A percentile compares a stretch with the other conserved stretches of the same genome.
These are phyloP conservation scores for Termitomyces bulborhizus DNA, from an alignment of 768 basidiomycete genomes.

Conservation along the genomic window DNA sequence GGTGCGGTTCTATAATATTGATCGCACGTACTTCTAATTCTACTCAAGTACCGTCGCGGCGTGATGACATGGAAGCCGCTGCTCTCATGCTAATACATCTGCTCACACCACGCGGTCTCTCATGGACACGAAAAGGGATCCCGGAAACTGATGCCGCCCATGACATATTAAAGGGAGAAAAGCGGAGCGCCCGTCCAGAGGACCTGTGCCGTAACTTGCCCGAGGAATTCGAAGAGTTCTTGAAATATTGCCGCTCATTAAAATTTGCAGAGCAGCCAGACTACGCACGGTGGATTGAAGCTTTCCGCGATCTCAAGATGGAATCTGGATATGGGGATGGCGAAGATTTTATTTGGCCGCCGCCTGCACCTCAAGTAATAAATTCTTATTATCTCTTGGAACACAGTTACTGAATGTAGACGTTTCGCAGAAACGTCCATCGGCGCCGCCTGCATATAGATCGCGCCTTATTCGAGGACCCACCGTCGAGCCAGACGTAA, in stretches of 20 bases:
- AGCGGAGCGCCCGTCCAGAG: constrained; percentile 53
- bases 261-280: constrained; percentile 65
- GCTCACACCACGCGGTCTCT: constrained; percentile 66
- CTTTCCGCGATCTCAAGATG: constrained; percentile 56
- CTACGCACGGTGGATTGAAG: constrained; percentile 58
- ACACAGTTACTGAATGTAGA: background rate
- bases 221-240: constrained; percentile 68
- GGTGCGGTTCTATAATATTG: constrained; percentile 31
- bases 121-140: constrained; percentile 78
- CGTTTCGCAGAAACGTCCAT: constrained; percentile 5
- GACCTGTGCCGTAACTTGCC: constrained; percentile 66
- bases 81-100: constrained; percentile 79
- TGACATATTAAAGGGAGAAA: constrained; percentile 56
- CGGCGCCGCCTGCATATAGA: constrained; percentile 22
- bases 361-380: constrained; percentile 33
- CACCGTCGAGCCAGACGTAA: constrained; percentile 28
- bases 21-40: constrained; percentile 2
- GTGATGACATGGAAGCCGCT: constrained; percentile 74
- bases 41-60: constrained; percentile 61
- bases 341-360: constrained; percentile 71
- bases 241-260: constrained; percentile 64
- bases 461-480: constrained; percentile 31
- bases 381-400: background rate
- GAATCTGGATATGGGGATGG: constrained; percentile 52
- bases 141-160: constrained; percentile 66